Evolutionary conservation across 2,329 filamentous ascomycete species (phyloP).

Genomic region (Penicillium expansum): DNA sequence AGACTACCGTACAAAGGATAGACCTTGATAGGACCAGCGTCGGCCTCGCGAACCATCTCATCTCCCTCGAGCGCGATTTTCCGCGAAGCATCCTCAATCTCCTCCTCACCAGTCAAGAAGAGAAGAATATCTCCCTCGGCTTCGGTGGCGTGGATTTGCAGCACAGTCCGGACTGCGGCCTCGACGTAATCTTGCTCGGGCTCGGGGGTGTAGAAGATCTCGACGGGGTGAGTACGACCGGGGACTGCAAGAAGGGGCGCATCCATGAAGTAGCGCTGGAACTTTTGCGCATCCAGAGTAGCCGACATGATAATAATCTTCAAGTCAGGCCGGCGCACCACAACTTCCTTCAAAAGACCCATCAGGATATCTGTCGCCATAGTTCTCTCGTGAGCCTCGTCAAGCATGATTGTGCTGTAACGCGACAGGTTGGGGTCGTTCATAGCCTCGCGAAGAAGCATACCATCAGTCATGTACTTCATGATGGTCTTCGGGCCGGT

Average conservation of each 20-base stretch:
- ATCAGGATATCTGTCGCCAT: conserved; percentile 96
- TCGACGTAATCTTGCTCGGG: conserved; percentile 96
- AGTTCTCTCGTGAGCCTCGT: conserved; percentile 97
- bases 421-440: conserved; percentile 87
- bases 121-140: conserved; percentile 88
- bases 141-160: conserved; percentile 95
- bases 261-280: conserved; percentile 94
- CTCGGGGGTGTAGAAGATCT: conserved; percentile 97
- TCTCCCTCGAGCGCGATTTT: conserved; percentile 90
- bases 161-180: conserved; percentile 86
- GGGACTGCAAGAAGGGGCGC: conserved; percentile 91
- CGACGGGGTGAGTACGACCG: conserved; percentile 90
- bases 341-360: conserved; percentile 90
- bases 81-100: conserved; percentile 93
- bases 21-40: conserved; percentile 82
- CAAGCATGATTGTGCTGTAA: conserved; percentile 97
- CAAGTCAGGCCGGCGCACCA: conserved; percentile 75
- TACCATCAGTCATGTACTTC: conserved; percentile 99
- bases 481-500: conserved; percentile 84
- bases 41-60: conserved; percentile 86
- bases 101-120: conserved; percentile 96
- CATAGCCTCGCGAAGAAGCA: conserved; percentile 95
- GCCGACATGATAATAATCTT: conserved; percentile 99
- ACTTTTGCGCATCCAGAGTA: conserved; percentile 95
- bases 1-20: conserved; percentile 94